A percentile compares a stretch with the other conserved stretches of the same genome.
phyloP scores from a whole-genome alignment of 129 eudicot species.

The Helichrysum umbraculigerum region DNA sequence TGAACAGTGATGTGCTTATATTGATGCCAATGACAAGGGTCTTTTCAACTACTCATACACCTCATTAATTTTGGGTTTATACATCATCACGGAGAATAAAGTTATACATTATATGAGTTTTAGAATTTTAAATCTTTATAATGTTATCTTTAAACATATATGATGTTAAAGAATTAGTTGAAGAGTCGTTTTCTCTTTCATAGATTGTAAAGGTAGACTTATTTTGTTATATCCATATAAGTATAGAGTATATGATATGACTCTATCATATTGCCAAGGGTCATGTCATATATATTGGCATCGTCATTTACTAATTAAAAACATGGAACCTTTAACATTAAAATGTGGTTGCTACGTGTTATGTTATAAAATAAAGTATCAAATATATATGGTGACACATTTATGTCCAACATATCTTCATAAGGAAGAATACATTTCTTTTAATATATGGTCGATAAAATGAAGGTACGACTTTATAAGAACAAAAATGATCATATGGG shows the following conservation, averaged over 20 bases:
- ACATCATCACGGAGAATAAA: constrained; percentile 12
- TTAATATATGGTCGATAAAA: too few species aligned
- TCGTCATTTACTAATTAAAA: too few species aligned
- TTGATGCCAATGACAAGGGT: constrained; percentile 37
- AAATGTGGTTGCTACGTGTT: too few species aligned
- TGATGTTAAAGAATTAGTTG: constrained; percentile 26
- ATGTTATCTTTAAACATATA: constrained; percentile 17
- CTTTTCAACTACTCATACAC: constrained; percentile 41
- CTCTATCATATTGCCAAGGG: not conserved
- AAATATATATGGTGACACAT: too few species aligned
- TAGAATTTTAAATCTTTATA: not conserved
- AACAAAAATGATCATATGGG: too few species aligned
- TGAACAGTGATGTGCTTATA: constrained; percentile 22
- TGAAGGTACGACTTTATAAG: too few species aligned
- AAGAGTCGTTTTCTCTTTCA: constrained; percentile 8
- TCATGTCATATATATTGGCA: not conserved
- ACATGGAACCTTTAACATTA: too few species aligned
- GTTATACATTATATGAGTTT: constrained; percentile 7
- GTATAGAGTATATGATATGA: not conserved
- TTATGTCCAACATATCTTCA: too few species aligned
- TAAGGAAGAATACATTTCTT: too few species aligned
- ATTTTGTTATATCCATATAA: too few species aligned
- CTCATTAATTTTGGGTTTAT: constrained; percentile 32
- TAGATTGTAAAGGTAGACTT: not conserved
- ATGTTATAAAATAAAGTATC: too few species aligned